Percentiles rank a stretch among this genome's conserved stretches.
Evolutionary conservation across 306 rosid genomes (phyloP).

Genomic region (Cicer judaicum): DNA sequence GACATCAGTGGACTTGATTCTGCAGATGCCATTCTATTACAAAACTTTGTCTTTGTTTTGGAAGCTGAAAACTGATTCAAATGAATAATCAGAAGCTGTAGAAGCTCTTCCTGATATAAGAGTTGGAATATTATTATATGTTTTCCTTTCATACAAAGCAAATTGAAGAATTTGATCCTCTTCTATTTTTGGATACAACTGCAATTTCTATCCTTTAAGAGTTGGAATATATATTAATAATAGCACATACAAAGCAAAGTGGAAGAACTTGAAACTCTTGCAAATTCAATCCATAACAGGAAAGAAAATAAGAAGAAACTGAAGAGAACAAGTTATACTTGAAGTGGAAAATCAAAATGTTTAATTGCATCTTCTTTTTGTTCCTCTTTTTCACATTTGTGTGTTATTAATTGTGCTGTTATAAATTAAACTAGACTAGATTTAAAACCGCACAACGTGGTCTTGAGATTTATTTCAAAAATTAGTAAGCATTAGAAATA

Average conservation of each 20-base stretch:
- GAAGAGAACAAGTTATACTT: constrained; percentile 5
- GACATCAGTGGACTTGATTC: constrained; percentile 26
- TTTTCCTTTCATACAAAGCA: constrained; percentile 46
- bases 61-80: constrained; percentile 25
- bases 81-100: neutral
- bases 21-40: neutral
- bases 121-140: constrained; percentile 31
- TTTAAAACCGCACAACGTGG: too few relatives aligned
- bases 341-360: neutral
- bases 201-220: neutral
- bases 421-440: neutral
- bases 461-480: too few relatives aligned
- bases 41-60: constrained; percentile 7
- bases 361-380: neutral
- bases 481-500: too few relatives aligned
- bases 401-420: neutral
- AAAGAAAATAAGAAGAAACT: constrained; percentile 4
- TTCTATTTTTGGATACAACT: neutral
- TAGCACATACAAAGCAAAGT: constrained; percentile 44
- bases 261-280: constrained; percentile 22
- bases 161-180: constrained; percentile 30
- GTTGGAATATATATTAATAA: constrained; percentile 5
- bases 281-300: neutral
- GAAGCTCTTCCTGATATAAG: constrained; percentile 21
- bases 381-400: neutral